phyloP scores from a whole-genome alignment of 1,284 basidiomycete species.

The Tilletiopsis washingtonensis region DNA sequence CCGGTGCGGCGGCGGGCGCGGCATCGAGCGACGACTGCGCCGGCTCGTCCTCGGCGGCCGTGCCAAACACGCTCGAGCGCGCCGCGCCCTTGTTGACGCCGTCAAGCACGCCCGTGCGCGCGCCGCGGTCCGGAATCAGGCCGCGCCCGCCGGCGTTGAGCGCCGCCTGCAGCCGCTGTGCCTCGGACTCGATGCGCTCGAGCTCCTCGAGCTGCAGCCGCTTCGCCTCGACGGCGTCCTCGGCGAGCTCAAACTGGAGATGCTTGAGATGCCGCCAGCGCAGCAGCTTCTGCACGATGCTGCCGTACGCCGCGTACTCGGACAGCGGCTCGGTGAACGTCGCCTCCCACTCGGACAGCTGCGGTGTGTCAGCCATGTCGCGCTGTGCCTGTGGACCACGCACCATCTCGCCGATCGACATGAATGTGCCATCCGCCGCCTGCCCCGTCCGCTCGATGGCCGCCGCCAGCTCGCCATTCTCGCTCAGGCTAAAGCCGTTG shows the following conservation, averaged over 20 bases:
- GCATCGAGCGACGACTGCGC: neutral
- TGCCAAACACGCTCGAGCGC: slow-evolving; percentile 12
- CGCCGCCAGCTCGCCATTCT: slow-evolving; percentile 61
- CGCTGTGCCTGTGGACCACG: neutral
- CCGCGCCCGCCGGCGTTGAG: slow-evolving; percentile 51
- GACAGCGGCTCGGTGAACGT: slow-evolving; percentile 91
- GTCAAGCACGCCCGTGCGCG: slow-evolving; percentile 3
- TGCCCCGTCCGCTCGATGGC: slow-evolving; percentile 89
- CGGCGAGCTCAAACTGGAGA: slow-evolving; percentile 92
- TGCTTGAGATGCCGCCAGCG: slow-evolving; percentile 96
- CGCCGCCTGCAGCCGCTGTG: slow-evolving; percentile 77
- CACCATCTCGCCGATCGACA: slow-evolving; percentile 61
- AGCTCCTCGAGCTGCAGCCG: slow-evolving; percentile 78
- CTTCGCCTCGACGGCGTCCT: slow-evolving; percentile 79
- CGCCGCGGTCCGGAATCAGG: slow-evolving; percentile 2
- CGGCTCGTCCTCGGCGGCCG: slow-evolving; percentile 8
- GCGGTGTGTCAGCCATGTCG: slow-evolving; percentile 2
- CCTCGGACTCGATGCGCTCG: slow-evolving; percentile 86
- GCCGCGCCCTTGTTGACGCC: slow-evolving; percentile 1
- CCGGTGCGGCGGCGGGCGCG: neutral
- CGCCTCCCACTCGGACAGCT: slow-evolving; percentile 64
- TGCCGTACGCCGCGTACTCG: slow-evolving; percentile 89
- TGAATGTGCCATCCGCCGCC: slow-evolving; percentile 86
- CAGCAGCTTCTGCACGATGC: slow-evolving; percentile 86
- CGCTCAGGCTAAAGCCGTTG: slow-evolving; percentile 90